A percentile compares a stretch with the other conserved stretches of the same genome.
Evolutionary conservation across 2,329 filamentous ascomycete species (phyloP).

Genomic region (Xylaria sp.): DNA sequence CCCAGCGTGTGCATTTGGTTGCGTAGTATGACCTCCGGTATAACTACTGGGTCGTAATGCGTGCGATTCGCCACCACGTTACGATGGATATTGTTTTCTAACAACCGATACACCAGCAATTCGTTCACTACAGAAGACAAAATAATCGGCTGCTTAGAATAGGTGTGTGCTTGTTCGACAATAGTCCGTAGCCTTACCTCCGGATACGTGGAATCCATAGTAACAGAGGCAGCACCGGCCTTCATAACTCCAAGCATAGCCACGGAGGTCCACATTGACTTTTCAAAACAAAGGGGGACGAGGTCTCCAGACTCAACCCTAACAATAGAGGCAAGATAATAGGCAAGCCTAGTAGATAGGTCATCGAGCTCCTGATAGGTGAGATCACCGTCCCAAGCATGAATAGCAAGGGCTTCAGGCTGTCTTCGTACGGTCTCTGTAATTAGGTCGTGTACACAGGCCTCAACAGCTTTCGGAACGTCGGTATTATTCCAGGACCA

Average conservation of each 20-base stretch:
- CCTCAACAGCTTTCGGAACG: conserved; percentile 3
- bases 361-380: conserved; percentile 14
- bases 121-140: conserved; percentile 13
- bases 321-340: conserved; percentile 3
- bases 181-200: conserved; percentile 4
- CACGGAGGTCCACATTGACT: conserved; percentile 22
- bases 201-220: conserved; percentile 13
- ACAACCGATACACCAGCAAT: conserved; percentile 13
- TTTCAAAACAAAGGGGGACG: conserved; percentile 18
- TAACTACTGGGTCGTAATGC: conserved; percentile 12
- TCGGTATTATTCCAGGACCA: conserved; percentile 13
- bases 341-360: conserved; percentile 11
- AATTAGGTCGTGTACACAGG: conserved; percentile 8
- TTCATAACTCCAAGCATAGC: conserved; percentile 16
- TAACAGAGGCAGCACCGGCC: conserved; percentile 12
- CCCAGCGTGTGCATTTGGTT: conserved; percentile 15
- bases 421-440: neutral
- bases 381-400: conserved; percentile 21
- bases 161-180: conserved; percentile 13
- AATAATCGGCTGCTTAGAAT: conserved; percentile 11
- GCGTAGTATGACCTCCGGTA: conserved; percentile 13
- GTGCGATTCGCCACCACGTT: conserved; percentile 11
- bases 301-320: conserved; percentile 2
- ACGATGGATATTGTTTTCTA: conserved; percentile 12
- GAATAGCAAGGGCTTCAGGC: conserved; percentile 9